phyloP scores from a whole-genome alignment of 495 filamentous ascomycete species.

The Pyrenopolyporus hunteri region DNA sequence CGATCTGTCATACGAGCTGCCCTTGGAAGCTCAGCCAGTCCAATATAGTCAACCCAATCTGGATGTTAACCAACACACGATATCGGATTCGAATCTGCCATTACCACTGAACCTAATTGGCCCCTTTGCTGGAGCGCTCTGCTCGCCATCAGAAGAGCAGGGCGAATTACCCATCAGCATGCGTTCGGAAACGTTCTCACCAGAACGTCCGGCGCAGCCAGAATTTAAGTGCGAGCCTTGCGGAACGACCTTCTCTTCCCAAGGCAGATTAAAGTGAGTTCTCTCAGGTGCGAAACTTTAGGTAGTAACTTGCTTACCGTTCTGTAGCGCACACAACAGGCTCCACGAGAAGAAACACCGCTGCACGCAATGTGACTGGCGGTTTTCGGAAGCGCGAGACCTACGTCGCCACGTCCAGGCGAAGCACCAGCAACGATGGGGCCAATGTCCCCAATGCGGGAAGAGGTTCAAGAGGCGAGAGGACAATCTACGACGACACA shows the following conservation, averaged over 20 bases:
- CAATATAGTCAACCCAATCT: background rate
- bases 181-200: background rate
- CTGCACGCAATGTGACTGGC: slow-evolving; percentile 4
- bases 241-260: background rate
- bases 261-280: slow-evolving; percentile 12
- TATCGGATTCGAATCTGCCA: background rate
- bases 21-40: background rate
- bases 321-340: background rate
- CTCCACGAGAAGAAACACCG: slow-evolving; percentile 10
- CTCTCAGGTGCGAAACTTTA: background rate
- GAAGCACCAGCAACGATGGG: slow-evolving; percentile 4
- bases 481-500: slow-evolving; percentile 21
- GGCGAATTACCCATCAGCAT: background rate
- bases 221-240: background rate
- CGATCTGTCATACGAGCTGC: background rate
- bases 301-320: background rate
- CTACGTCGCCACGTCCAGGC: slow-evolving; percentile 22
- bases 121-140: background rate
- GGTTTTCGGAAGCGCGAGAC: slow-evolving; percentile 17
- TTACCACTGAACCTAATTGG: background rate
- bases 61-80: background rate
- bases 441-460: slow-evolving; percentile 10
- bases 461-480: slow-evolving; percentile 4
- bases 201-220: background rate
- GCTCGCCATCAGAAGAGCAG: background rate